Conservation (phyloP, 2,329 filamentous ascomycete genomes). For the Alternaria sp. region DNA sequence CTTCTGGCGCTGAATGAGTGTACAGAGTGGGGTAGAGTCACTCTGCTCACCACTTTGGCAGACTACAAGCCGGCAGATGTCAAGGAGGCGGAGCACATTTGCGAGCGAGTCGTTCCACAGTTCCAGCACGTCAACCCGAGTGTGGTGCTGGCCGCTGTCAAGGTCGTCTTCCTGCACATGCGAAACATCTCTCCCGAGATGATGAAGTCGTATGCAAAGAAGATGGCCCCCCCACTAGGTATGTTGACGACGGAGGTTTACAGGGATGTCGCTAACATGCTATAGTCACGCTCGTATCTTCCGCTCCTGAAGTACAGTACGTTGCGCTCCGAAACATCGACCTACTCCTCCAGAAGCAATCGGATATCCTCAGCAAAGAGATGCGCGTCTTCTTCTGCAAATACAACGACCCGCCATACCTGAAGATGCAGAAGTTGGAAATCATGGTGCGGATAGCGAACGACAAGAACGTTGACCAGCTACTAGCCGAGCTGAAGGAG, state of each 20-base stretch:
- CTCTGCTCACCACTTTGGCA: conserved; percentile 86
- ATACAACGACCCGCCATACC: conserved; percentile 97
- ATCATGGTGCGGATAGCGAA: conserved; percentile 99
- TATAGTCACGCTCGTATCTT: conserved; percentile 90
- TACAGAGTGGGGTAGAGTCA: conserved; percentile 97
- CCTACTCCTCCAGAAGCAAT: conserved; percentile 90
- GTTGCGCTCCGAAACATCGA: conserved; percentile 97
- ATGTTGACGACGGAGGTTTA: conserved; percentile 38
- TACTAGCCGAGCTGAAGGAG: conserved; percentile 93
- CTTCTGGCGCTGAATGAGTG: conserved; percentile 97
- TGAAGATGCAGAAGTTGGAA: conserved; percentile 96
- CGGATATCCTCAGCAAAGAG: conserved; percentile 96
- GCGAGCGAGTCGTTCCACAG: conserved; percentile 92
- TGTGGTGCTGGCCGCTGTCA: conserved; percentile 95
- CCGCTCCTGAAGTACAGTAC: conserved; percentile 96
- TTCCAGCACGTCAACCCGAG: conserved; percentile 99
- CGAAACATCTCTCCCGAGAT: conserved; percentile 78
- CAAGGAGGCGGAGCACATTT: conserved; percentile 98
- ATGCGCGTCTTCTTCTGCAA: conserved; percentile 99
- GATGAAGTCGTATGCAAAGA: conserved; percentile 87
- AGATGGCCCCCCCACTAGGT: conserved; percentile 97
- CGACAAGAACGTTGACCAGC: conserved; percentile 93
- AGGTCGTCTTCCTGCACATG: conserved; percentile 98
- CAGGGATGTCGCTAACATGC: conserved; percentile 30
- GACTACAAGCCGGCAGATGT: conserved; percentile 86